Evolutionary conservation across 2,329 filamentous ascomycete genomes (phyloP), one percentile per base, ranked within the genome.

Genomic region (Penicillium sp.): DNA sequence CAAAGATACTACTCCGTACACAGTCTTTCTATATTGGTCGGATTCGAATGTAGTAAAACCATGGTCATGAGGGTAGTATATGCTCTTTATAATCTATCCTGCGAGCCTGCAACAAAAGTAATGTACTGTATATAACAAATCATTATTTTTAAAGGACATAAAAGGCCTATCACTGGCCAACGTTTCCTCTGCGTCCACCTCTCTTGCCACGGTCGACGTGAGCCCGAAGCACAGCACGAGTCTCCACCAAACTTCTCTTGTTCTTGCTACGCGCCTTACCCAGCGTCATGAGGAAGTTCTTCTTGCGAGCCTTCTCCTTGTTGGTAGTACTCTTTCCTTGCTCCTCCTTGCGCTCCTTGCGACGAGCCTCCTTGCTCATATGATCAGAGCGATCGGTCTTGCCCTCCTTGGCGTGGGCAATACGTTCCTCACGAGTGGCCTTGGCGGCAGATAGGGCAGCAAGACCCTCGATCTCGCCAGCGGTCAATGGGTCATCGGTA

Each of bases 261-360:
- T 94, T 89, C 83, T 97, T 99, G 66, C 84, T 85, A 82, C 94
- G 95, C 12, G 94, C 94, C 82, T 99, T 97, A 58, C 93, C 91
- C 59, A 99, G 78, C 40, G 93, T 97, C 94, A 99, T 99, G 69
- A 99, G 74, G 78, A 99, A 96, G 77, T 99, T 99, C 89, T 99
- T 99, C 84, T 91, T 91, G 67, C 93, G 83, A 42, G 90, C 86
- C 85, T 99, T 99, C 81, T 99, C 94, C 80, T 90, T 90, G 78
- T 99, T 99, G 65, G 93, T 97, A 38, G 91, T 93, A 73, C 90
- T 96, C 86, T 97, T 97, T 70, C 94, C 94, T 77, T 92, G 86
- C 2, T 86, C 83, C 69, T 88, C 86, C 84, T 96, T 96, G 82
- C 93, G 91, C 73, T 91, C 86, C 82, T 91, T 91, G 69, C 90